Evolutionary conservation across 805 yeast species (phyloP).

Genomic region (Candida insectorum): DNA sequence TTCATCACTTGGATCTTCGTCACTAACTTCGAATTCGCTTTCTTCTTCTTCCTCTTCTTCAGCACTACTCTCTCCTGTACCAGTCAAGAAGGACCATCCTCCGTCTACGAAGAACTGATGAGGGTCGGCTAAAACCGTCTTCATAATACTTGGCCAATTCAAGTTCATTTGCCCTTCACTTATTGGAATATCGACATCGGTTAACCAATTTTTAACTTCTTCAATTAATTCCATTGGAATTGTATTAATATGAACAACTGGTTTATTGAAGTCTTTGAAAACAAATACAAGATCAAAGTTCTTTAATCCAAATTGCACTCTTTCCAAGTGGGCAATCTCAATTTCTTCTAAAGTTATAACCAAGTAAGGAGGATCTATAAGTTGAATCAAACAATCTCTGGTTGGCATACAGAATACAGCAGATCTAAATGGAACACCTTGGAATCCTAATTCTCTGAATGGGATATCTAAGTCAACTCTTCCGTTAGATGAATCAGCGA

Average conservation of each 20-base stretch:
- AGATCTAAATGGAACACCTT: constrained; percentile 95
- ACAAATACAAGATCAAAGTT: constrained; percentile 97
- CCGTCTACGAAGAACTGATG: constrained; percentile 90
- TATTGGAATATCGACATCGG: constrained; percentile 95
- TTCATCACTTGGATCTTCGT: constrained; percentile 61
- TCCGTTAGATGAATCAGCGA: constrained; percentile 84
- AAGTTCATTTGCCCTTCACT: constrained; percentile 94
- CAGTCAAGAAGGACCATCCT: constrained; percentile 93
- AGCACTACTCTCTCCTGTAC: constrained; percentile 73
- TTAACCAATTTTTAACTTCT: constrained; percentile 92
- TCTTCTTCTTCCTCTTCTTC: constrained; percentile 67
- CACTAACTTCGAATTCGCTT: constrained; percentile 63
- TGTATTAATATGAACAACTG: constrained; percentile 90
- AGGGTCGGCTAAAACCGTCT: constrained; percentile 87
- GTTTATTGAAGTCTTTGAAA: constrained; percentile 81
- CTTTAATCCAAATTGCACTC: constrained; percentile 95
- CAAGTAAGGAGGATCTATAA: constrained; percentile 91
- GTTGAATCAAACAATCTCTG: constrained; percentile 91
- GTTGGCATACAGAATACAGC: constrained; percentile 96
- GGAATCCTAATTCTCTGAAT: constrained; percentile 93
- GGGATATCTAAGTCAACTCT: constrained; percentile 87
- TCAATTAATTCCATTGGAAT: constrained; percentile 91
- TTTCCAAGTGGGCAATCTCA: constrained; percentile 92
- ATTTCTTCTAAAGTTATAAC: constrained; percentile 89
- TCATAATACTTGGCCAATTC: constrained; percentile 95